Conservation (phyloP, 2,329 filamentous ascomycete species). For the Cyphellophora europaea region DNA sequence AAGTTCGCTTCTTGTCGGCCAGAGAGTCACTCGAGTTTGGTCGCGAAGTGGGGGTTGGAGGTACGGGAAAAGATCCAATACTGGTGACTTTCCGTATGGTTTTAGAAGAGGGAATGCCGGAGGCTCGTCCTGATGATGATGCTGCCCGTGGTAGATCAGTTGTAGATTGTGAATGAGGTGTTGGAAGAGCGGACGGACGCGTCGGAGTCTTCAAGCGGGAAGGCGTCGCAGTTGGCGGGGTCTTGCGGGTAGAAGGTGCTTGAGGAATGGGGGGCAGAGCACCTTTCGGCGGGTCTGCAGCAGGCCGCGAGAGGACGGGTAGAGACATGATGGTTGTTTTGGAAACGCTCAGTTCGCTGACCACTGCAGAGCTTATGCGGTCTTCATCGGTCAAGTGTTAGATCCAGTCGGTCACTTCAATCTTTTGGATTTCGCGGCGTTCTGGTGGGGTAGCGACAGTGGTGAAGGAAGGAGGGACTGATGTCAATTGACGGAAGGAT, state of each 20-base stretch:
- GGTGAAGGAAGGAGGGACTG: background rate
- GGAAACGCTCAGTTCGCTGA: too few relatives aligned
- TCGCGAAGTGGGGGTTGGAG: slow-evolving; percentile 59
- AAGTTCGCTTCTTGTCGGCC: slow-evolving; percentile 24
- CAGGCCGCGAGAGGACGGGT: slow-evolving; percentile 37
- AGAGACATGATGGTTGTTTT: slow-evolving; percentile 11
- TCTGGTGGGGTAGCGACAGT: background rate
- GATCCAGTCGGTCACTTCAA: background rate
- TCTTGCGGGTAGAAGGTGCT: slow-evolving; percentile 56
- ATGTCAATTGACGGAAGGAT: background rate
- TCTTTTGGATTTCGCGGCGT: background rate
- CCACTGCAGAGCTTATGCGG: too few relatives aligned
- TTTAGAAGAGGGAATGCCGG: slow-evolving; percentile 46
- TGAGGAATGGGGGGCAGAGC: slow-evolving; percentile 66
- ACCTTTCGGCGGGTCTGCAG: slow-evolving; percentile 58
- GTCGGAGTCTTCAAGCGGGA: slow-evolving; percentile 32
- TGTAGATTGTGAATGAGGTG: slow-evolving; percentile 40
- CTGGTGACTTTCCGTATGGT: slow-evolving; percentile 79
- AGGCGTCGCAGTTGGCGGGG: slow-evolving; percentile 32
- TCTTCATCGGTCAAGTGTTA: background rate
- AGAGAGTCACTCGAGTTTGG: slow-evolving; percentile 48
- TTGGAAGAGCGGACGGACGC: slow-evolving; percentile 36
- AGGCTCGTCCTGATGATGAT: slow-evolving; percentile 41
- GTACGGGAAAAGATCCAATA: slow-evolving; percentile 88
- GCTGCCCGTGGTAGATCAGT: slow-evolving; percentile 49